These are phyloP conservation scores for Blumeriella jaapii DNA, from an alignment of 2,329 filamentous ascomycete species.

Conservation along the genomic window DNA sequence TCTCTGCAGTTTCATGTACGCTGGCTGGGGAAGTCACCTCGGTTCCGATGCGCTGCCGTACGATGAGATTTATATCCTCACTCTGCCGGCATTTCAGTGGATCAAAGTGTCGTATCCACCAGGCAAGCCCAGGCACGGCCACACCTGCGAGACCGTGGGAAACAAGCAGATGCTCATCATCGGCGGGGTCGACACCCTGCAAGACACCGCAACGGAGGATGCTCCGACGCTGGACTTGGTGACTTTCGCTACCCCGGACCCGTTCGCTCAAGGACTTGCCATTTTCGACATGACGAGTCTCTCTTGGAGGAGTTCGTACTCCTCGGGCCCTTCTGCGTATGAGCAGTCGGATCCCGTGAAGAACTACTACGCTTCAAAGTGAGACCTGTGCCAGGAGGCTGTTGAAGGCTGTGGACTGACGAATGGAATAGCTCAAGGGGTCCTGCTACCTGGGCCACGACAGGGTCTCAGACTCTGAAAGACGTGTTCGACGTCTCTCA, in stretches of 20 bases:
- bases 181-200: slow-evolving; percentile 10
- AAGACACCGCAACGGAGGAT: slow-evolving; percentile 1
- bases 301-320: slow-evolving; percentile 9
- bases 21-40: slow-evolving; percentile 6
- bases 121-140: slow-evolving; percentile 7
- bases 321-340: slow-evolving; percentile 9
- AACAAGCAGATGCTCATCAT: slow-evolving; percentile 14
- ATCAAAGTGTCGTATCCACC: slow-evolving; percentile 9
- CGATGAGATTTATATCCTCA: slow-evolving; percentile 16
- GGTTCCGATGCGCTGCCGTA: slow-evolving; percentile 4
- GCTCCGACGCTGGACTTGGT: slow-evolving; percentile 4
- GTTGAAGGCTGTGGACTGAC: neutral
- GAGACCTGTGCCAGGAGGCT: neutral
- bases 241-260: slow-evolving; percentile 8
- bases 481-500: slow-evolving; percentile 5
- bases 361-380: slow-evolving; percentile 11
- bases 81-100: slow-evolving; percentile 16
- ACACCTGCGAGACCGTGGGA: slow-evolving; percentile 11
- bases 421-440: neutral
- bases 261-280: slow-evolving; percentile 10
- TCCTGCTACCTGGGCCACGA: slow-evolving; percentile 6
- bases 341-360: slow-evolving; percentile 10
- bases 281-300: slow-evolving; percentile 14
- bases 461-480: slow-evolving; percentile 2
- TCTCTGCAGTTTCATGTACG: slow-evolving; percentile 10